Conservation (phyloP, 805 yeast genomes). For the Sugiyamaella lignohabitans region DNA sequence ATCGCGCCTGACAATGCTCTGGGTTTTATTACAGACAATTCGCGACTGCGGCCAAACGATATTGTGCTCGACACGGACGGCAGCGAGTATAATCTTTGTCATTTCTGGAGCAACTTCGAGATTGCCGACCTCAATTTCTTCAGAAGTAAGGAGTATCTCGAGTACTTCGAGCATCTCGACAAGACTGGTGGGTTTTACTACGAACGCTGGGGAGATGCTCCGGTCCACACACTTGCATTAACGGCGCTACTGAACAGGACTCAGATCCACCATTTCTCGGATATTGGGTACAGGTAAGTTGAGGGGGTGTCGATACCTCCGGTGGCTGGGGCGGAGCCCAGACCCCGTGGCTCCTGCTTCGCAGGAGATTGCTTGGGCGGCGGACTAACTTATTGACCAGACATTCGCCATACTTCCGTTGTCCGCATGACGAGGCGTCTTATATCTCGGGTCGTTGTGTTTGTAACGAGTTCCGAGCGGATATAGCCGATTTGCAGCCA, state of each 20-base stretch:
- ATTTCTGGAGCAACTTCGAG: slow-evolving; percentile 85
- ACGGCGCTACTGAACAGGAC: slow-evolving; percentile 49
- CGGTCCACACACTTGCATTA: slow-evolving; percentile 72
- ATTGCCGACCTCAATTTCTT: slow-evolving; percentile 70
- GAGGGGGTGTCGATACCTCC: no score
- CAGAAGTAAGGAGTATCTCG: slow-evolving; percentile 60
- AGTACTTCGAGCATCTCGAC: slow-evolving; percentile 64
- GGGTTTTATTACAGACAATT: slow-evolving; percentile 49
- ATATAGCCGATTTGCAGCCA: slow-evolving; percentile 31
- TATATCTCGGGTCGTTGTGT: slow-evolving; percentile 31
- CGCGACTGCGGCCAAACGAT: slow-evolving; percentile 38
- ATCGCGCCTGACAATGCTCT: slow-evolving; percentile 59
- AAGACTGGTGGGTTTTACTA: slow-evolving; percentile 76
- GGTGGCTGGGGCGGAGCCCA: no score
- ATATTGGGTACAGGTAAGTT: slow-evolving; percentile 56
- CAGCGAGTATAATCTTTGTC: slow-evolving; percentile 71
- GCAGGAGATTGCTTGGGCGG: no score
- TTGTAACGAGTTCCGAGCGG: slow-evolving; percentile 28
- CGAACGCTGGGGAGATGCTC: slow-evolving; percentile 96
- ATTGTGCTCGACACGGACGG: slow-evolving; percentile 39
- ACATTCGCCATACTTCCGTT: slow-evolving; percentile 57
- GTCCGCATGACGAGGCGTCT: slow-evolving; percentile 34
- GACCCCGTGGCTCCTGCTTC: no score
- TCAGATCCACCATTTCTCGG: slow-evolving; percentile 72
- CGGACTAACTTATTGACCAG: slow-evolving; percentile 7